Conservation (phyloP, 805 yeast species). For the Suhomyces emberorum region DNA sequence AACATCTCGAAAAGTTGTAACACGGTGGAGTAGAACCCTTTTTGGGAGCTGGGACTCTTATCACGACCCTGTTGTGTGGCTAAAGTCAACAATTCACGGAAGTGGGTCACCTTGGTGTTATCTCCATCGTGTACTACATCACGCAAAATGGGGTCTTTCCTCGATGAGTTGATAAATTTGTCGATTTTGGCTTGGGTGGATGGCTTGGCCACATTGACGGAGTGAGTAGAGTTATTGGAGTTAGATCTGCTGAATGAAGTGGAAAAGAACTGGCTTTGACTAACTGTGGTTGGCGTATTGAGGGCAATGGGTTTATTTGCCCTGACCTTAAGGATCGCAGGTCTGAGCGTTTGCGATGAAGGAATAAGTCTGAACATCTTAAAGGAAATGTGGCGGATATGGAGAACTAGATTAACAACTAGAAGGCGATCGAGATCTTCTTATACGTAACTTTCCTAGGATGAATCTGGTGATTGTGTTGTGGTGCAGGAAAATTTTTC, state of each 20-base stretch:
- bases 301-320: conserved; percentile 16
- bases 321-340: conserved; percentile 36
- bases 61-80: conserved; percentile 17
- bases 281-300: conserved; percentile 1
- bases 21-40: conserved; percentile 7
- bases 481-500: conserved; percentile 5
- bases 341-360: conserved; percentile 33
- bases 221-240: conserved; percentile 9
- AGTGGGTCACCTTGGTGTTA: conserved; percentile 21
- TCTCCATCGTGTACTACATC: conserved; percentile 18
- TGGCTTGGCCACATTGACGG: conserved; percentile 6
- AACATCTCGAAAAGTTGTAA: conserved; percentile 5
- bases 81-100: conserved; percentile 26
- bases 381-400: background rate
- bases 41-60: conserved; percentile 2
- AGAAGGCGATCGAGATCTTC: background rate
- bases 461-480: conserved; percentile 1
- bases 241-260: conserved; percentile 18
- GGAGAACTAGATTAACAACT: background rate
- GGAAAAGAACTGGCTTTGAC: conserved; percentile 1
- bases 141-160: conserved; percentile 21
- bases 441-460: too few relatives aligned
- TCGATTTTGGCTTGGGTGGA: conserved; percentile 14
- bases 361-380: conserved; percentile 39
- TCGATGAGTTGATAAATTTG: conserved; percentile 16